Evolutionary conservation across 1,284 basidiomycete species (phyloP), one percentile per base, ranked within the genome.

Genomic region (Cutaneotrichosporon sp.): DNA sequence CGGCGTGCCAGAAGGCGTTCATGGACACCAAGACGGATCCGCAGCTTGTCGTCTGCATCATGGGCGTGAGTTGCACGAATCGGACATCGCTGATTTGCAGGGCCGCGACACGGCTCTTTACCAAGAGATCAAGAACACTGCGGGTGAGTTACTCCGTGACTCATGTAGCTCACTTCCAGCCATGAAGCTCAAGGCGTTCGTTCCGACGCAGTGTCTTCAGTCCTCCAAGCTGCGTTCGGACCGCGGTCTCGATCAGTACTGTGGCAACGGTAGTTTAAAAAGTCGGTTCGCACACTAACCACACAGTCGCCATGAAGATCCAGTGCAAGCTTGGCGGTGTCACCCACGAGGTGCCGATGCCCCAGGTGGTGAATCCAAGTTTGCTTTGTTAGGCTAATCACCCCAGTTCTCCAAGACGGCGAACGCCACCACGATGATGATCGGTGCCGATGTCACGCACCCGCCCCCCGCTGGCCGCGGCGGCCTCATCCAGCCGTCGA

Each of bases 291-390:
- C 36, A 26, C 44, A 39, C 10, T 14, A 10, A 30, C 26, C 26
- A 30, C n/a, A 5, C 22, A 60, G 61, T 55, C 10, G 46, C 58
- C 5, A 72, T 76, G 72, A 76, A 76, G 59, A 59, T 75, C 55
- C 68, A 77, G 61, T 66, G 69, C 51, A 79, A 80, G 73, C 72
- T 79, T 36, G 74, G 75, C n/a, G 79, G 78, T 42, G 59, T 74
- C 41, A 80, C 78, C 34, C 75, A 75, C 57, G 60, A 64, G 23
- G 63, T 76, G n/a, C 60, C 56, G 4, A 34, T 59, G 23, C 57
- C 60, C 18, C 40, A 51, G 33, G 43, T 50, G 14, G 62, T 63
- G 44, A 51, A 59, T 54, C 39, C n/a, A 34, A n/a, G n/a, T n/a
- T n/a, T n/a, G n/a, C n/a, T n/a, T n/a, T n/a, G n/a, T n/a, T n/a